These are phyloP conservation scores for Sporothrix schenckii DNA, from an alignment of 2,329 filamentous ascomycete genomes.

Conservation along the genomic window DNA sequence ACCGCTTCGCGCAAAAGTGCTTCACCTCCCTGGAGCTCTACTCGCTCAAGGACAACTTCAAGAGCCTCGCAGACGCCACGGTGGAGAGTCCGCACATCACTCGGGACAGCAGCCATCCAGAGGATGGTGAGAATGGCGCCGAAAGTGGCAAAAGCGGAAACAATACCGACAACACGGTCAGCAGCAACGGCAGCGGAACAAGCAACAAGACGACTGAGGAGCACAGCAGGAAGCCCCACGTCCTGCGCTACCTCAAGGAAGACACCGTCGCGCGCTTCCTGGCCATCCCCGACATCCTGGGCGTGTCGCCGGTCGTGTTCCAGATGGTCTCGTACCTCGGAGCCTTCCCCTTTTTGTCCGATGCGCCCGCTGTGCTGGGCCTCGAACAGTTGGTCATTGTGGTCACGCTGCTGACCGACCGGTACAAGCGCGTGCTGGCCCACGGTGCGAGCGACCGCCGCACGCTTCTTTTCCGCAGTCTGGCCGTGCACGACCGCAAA, in stretches of 20 bases:
- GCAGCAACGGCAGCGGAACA: not conserved
- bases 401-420: conserved; percentile 70
- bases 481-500: conserved; percentile 71
- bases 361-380: conserved; percentile 70
- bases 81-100: conserved; percentile 10
- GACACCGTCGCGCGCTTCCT: conserved; percentile 72
- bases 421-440: conserved; percentile 66
- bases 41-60: conserved; percentile 74
- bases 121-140: not conserved
- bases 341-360: conserved; percentile 71
- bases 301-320: conserved; percentile 68
- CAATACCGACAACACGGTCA: not conserved
- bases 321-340: conserved; percentile 72
- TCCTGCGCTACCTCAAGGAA: conserved; percentile 68
- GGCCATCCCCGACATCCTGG: conserved; percentile 70
- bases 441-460: conserved; percentile 60
- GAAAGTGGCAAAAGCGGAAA: not conserved
- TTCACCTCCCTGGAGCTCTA: conserved; percentile 73
- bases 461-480: conserved; percentile 69
- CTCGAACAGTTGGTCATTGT: conserved; percentile 73
- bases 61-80: conserved; percentile 62
- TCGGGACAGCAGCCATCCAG: not conserved
- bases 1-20: conserved; percentile 68
- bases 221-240: conserved; percentile 38
- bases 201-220: not conserved